phyloP scores from a whole-genome alignment of 208 protist species.

The Novymonas esmeraldas region DNA sequence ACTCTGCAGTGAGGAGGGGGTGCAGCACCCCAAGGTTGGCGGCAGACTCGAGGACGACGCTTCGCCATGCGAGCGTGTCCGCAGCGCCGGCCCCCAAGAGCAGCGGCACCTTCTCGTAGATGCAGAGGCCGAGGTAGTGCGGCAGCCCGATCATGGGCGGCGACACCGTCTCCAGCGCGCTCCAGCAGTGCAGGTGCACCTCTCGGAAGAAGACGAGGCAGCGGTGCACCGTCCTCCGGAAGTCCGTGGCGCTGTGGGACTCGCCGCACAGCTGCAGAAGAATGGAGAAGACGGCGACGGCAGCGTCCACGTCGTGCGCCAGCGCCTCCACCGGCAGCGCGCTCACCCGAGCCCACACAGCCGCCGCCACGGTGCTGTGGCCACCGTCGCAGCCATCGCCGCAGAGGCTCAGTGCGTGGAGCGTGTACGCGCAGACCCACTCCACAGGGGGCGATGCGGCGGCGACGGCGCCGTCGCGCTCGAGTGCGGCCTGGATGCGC shows the following conservation, averaged over 20 bases:
- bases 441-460: slow-evolving; percentile 27
- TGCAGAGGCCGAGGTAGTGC: slow-evolving; percentile 45
- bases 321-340: slow-evolving; percentile 26
- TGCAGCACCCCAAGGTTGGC: slow-evolving; percentile 61
- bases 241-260: slow-evolving; percentile 17
- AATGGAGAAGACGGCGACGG: slow-evolving; percentile 17
- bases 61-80: slow-evolving; percentile 45
- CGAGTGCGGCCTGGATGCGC: slow-evolving; percentile 10
- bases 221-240: slow-evolving; percentile 34
- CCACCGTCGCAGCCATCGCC: no score
- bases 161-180: slow-evolving; percentile 61
- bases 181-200: slow-evolving; percentile 58
- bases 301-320: slow-evolving; percentile 15
- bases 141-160: slow-evolving; percentile 56
- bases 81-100: slow-evolving; percentile 37
- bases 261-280: slow-evolving; percentile 26
- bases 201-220: slow-evolving; percentile 50
- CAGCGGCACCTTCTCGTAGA: slow-evolving; percentile 59
- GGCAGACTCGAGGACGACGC: slow-evolving; percentile 53
- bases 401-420: background rate
- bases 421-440: slow-evolving; percentile 22
- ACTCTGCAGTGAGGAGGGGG: slow-evolving; percentile 37
- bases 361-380: no score
- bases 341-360: slow-evolving; percentile 6
- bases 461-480: slow-evolving; percentile 1